Conservation (phyloP, 139 green algal species). For the Dunaliella primolecta region DNA sequence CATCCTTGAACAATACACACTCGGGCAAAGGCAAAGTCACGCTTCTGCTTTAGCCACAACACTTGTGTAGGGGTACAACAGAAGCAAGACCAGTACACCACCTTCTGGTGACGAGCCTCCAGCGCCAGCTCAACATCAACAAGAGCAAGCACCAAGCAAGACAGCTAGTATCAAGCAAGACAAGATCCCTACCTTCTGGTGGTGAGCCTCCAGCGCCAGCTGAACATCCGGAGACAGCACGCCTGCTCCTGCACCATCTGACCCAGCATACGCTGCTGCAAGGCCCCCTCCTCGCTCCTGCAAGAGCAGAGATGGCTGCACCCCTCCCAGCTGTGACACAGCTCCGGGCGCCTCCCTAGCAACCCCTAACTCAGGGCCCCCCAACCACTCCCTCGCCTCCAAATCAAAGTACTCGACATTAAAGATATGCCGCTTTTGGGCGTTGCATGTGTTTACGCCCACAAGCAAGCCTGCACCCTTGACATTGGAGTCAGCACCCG, state of each 20-base stretch:
- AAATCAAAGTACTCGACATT: neutral
- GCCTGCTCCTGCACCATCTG: neutral
- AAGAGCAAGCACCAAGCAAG: too few relatives aligned
- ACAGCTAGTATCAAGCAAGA: too few relatives aligned
- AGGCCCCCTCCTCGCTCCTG: neutral
- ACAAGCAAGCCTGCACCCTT: too few relatives aligned
- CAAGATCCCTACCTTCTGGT: conserved; percentile 7
- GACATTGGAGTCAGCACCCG: too few relatives aligned
- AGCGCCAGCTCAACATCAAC: neutral
- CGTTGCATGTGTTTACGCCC: too few relatives aligned
- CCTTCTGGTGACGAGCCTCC: neutral
- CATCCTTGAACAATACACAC: too few relatives aligned
- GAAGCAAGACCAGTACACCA: too few relatives aligned
- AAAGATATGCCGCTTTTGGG: too few relatives aligned
- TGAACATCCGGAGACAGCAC: neutral
- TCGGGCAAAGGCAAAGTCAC: too few relatives aligned
- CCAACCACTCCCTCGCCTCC: neutral
- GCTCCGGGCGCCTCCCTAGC: neutral
- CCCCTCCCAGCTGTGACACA: neutral
- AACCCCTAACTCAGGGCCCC: neutral
- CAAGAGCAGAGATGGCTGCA: too few relatives aligned
- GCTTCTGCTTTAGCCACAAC: too few relatives aligned
- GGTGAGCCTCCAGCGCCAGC: neutral
- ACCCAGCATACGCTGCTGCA: neutral
- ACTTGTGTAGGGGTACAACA: too few relatives aligned